Percentiles rank a stretch among this genome's conserved stretches.
Evolutionary conservation across 73 alveolate genomes (phyloP).

Genomic region (Paraurostyla sp.): DNA sequence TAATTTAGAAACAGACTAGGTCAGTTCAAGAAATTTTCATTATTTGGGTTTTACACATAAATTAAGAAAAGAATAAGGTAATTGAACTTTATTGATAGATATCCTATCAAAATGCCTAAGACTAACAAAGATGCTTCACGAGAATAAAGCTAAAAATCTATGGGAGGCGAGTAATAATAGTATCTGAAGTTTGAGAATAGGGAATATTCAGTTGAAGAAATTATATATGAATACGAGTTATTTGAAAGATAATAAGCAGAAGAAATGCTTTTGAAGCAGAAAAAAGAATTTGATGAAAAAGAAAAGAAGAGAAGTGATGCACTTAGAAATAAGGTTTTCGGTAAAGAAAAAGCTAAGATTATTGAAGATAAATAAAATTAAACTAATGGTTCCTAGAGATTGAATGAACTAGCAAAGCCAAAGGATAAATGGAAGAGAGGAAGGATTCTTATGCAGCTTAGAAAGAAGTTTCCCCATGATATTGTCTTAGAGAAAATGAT

Average conservation of each 20-base stretch:
- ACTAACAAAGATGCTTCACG: no score
- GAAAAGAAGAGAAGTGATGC: not conserved
- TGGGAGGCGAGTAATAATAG: not conserved
- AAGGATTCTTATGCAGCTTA: slow-evolving; percentile 79
- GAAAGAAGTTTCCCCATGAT: slow-evolving; percentile 94
- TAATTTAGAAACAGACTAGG: not conserved
- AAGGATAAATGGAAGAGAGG: slow-evolving; percentile 94
- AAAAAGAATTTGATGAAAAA: not conserved
- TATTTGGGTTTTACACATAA: slow-evolving; percentile 24
- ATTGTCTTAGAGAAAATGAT: slow-evolving; percentile 92
- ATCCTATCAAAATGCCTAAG: not conserved
- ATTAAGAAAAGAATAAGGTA: slow-evolving; percentile 30
- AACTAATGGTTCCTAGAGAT: slow-evolving; percentile 12
- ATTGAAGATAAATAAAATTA: slow-evolving; percentile 46
- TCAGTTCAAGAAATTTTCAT: not conserved
- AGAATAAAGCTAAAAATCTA: no score
- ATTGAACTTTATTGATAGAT: not conserved
- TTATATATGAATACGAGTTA: not conserved
- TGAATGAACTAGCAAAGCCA: slow-evolving; percentile 89
- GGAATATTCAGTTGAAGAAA: not conserved
- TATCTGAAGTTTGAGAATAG: not conserved
- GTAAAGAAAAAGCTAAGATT: not conserved
- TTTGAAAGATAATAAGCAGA: not conserved
- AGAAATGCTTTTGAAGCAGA: not conserved
- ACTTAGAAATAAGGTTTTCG: not conserved